Evolutionary conservation across 345 rosid genomes (phyloP).

Genomic region (Syzygium aqueum): DNA sequence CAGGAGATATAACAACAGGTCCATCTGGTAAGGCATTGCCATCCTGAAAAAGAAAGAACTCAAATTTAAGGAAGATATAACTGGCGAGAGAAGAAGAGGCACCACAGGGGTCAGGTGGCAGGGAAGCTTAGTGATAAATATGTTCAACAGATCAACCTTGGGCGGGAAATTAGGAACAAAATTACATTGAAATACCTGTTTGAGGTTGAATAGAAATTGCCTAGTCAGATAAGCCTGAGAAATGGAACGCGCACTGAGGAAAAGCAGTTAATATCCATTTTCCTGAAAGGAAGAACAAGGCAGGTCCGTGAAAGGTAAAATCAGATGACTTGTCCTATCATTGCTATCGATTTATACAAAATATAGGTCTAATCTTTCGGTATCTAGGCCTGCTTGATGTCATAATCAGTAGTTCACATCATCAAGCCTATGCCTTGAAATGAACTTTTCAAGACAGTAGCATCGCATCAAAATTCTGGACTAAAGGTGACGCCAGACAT

Average conservation of each 20-base stretch:
- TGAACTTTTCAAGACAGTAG: not conserved
- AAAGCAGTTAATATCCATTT: constrained; percentile 13
- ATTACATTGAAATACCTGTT: constrained; percentile 4
- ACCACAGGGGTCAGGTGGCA: not conserved
- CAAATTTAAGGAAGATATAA: not conserved
- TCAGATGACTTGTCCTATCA: not conserved
- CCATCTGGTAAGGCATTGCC: constrained; percentile 95
- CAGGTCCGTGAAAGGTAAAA: not conserved
- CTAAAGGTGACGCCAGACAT: not conserved
- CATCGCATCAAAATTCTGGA: not conserved
- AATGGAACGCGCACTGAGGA: constrained; percentile 12
- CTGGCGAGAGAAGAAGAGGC: not conserved
- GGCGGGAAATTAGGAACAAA: not conserved
- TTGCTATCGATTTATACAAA: not conserved
- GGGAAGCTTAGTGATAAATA: not conserved
- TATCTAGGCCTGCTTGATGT: not conserved
- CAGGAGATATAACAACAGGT: constrained; percentile 93
- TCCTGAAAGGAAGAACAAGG: constrained; percentile 2
- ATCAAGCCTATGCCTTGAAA: not conserved
- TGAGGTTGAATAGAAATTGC: constrained; percentile 10
- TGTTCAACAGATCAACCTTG: not conserved
- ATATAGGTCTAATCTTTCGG: not conserved
- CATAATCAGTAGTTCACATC: not conserved
- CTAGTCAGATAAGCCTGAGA: constrained; percentile 13
- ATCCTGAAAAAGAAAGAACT: constrained; percentile 33